These are phyloP conservation scores for Camellia oleifera DNA, from an alignment of 179 eudicot species.

Conservation along the genomic window DNA sequence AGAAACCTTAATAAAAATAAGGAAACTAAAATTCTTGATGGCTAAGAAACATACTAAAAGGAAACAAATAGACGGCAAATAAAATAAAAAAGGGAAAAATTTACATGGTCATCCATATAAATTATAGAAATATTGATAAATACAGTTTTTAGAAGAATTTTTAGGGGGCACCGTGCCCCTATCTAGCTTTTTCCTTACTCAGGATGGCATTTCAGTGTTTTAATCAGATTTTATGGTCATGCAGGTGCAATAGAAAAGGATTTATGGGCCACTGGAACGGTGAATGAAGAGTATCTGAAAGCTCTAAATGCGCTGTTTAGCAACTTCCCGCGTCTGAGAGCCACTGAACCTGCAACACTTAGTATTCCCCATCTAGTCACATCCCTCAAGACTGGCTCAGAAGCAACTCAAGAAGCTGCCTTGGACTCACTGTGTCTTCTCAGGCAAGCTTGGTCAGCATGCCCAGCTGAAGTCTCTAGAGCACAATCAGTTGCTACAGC, in stretches of 20 bases:
- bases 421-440: constrained; percentile 88
- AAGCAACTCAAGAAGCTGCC: constrained; percentile 97
- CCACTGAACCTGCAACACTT: constrained; percentile 98
- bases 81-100: too few relatives aligned
- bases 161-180: too few relatives aligned
- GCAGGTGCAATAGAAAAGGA: constrained; percentile 97
- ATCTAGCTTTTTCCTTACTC: too few relatives aligned
- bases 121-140: too few relatives aligned
- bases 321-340: constrained; percentile 94
- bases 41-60: too few relatives aligned
- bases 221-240: constrained; percentile 23
- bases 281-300: constrained; percentile 85
- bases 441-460: constrained; percentile 99
- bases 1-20: too few relatives aligned
- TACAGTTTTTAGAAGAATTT: too few relatives aligned
- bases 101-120: too few relatives aligned
- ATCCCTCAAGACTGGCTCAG: constrained; percentile 87
- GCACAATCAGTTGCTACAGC: constrained; percentile 98
- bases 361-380: constrained; percentile 97
- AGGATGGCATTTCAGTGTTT: background rate
- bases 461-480: constrained; percentile 94
- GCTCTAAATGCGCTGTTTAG: constrained; percentile 89
- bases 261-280: constrained; percentile 89
- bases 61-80: too few relatives aligned
- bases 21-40: too few relatives aligned